Conservation (phyloP, 1,139 yeast genomes). For the Hemisphaericaspora subhashii region DNA sequence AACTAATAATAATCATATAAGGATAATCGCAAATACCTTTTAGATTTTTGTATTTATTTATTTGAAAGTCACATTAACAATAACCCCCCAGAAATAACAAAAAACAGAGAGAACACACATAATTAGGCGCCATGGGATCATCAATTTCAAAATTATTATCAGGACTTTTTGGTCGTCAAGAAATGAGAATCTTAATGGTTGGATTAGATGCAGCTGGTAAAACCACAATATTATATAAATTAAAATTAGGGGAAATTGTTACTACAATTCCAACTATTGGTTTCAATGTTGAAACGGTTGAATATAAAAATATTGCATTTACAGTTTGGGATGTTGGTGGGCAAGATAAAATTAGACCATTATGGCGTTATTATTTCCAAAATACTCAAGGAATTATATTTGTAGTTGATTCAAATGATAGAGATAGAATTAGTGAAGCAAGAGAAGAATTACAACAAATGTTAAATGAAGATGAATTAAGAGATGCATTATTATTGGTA, state of each 20-base stretch:
- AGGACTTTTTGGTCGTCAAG: conserved; percentile 38
- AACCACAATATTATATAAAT: conserved; percentile 40
- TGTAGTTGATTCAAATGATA: conserved; percentile 41
- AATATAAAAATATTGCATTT: conserved; percentile 38
- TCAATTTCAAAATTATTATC: conserved; percentile 34
- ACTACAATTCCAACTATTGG: conserved; percentile 43
- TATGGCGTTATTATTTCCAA: conserved; percentile 43
- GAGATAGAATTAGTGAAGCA: conserved; percentile 42
- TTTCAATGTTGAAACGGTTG: conserved; percentile 41
- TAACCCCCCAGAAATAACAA: neutral
- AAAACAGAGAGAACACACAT: too few species aligned
- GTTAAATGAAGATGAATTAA: conserved; percentile 42
- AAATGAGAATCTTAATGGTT: conserved; percentile 43
- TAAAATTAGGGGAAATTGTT: conserved; percentile 40
- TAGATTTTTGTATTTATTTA: too few species aligned
- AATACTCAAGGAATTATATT: conserved; percentile 42
- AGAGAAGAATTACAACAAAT: conserved; percentile 43
- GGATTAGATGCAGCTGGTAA: conserved; percentile 45
- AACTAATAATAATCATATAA: too few species aligned
- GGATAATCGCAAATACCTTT: too few species aligned
- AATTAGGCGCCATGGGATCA: conserved; percentile 37
- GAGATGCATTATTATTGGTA: conserved; percentile 39
- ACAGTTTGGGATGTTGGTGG: conserved; percentile 47
- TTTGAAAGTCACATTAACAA: too few species aligned
- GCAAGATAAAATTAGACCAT: conserved; percentile 41